phyloP scores from a whole-genome alignment of 768 basidiomycete species.

The Neoboletus brunneissimus region DNA sequence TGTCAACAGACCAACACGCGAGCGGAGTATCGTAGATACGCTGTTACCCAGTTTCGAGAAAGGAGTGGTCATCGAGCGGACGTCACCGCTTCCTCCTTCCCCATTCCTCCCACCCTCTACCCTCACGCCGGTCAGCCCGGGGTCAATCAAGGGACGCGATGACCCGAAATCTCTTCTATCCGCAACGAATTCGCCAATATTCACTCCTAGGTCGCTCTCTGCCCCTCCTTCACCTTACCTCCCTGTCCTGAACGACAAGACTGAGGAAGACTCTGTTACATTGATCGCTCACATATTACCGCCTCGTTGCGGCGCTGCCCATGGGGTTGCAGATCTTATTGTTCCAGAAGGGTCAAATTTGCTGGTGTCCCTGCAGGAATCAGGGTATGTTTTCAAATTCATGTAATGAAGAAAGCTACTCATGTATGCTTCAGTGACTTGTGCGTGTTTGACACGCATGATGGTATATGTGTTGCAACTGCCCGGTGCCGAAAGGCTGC shows the following conservation, averaged over 20 bases:
- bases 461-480: conserved; percentile 41
- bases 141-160: conserved; percentile 23
- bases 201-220: conserved; percentile 37
- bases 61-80: conserved; percentile 22
- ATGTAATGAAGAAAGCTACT: background rate
- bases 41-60: conserved; percentile 33
- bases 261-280: conserved; percentile 16
- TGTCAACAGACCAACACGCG: conserved; percentile 33
- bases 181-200: conserved; percentile 42
- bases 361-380: conserved; percentile 55
- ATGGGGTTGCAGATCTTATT: conserved; percentile 46
- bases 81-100: conserved; percentile 13
- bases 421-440: conserved; percentile 42
- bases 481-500: conserved; percentile 10
- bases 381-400: conserved; percentile 49
- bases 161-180: conserved; percentile 46
- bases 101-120: conserved; percentile 5
- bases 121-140: conserved; percentile 12
- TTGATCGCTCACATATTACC: conserved; percentile 45
- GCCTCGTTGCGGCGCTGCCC: conserved; percentile 36
- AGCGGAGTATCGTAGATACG: conserved; percentile 32
- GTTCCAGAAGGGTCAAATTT: conserved; percentile 41
- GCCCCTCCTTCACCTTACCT: conserved; percentile 35
- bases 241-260: conserved; percentile 12
- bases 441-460: conserved; percentile 50